Conservation (phyloP, 768 basidiomycete species). For the Mrakia blollopis region DNA sequence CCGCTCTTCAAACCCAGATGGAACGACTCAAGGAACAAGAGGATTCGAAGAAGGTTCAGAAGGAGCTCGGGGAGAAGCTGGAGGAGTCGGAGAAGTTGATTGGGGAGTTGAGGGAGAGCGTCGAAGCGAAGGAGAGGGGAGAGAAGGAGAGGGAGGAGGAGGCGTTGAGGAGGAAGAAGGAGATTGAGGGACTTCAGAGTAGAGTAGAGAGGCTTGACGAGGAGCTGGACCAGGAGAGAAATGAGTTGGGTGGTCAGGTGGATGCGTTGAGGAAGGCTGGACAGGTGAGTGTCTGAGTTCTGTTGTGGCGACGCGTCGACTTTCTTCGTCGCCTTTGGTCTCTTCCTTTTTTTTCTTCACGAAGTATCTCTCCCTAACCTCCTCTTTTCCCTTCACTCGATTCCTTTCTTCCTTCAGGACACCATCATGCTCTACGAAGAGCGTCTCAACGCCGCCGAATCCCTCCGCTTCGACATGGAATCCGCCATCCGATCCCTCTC, state of each 20-base stretch:
- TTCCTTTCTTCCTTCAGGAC: slow-evolving; percentile 53
- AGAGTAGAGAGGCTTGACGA: slow-evolving; percentile 5
- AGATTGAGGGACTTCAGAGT: slow-evolving; percentile 27
- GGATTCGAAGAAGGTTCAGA: slow-evolving; percentile 50
- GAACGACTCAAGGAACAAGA: slow-evolving; percentile 52
- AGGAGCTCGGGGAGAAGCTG: slow-evolving; percentile 34
- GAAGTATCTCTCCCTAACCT: not conserved
- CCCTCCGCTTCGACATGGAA: slow-evolving; percentile 72
- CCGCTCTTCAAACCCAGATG: slow-evolving; percentile 44
- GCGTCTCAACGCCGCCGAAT: slow-evolving; percentile 64
- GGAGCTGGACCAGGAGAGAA: slow-evolving; percentile 57
- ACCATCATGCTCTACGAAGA: slow-evolving; percentile 94
- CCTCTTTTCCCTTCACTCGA: not conserved
- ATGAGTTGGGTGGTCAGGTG: slow-evolving; percentile 65
- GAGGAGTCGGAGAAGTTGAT: slow-evolving; percentile 48
- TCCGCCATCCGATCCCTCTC: slow-evolving; percentile 38
- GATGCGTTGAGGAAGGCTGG: slow-evolving; percentile 83
- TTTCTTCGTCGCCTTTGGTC: not conserved
- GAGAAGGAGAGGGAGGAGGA: slow-evolving; percentile 9
- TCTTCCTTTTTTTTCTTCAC: not conserved
- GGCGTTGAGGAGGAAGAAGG: slow-evolving; percentile 22
- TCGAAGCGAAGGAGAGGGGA: slow-evolving; percentile 34
- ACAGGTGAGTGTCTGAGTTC: slow-evolving; percentile 54
- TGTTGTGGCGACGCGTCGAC: not conserved
- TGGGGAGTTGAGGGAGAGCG: slow-evolving; percentile 37